phyloP scores from a whole-genome alignment of 2,329 filamentous ascomycete genomes.

The Blastomyces percursus region DNA sequence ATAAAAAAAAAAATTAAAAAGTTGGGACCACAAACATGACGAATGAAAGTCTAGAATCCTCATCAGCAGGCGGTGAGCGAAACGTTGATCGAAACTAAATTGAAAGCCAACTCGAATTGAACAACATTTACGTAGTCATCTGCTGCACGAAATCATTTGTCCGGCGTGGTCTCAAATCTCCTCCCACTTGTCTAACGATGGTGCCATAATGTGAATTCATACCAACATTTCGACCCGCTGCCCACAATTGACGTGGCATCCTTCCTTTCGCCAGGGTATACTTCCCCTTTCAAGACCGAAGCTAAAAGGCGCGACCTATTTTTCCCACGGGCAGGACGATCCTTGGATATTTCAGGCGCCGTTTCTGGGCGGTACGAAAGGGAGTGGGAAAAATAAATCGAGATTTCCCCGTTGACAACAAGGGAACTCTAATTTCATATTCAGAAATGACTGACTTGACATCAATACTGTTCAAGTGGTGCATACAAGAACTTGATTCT shows the following conservation, averaged over 20 bases:
- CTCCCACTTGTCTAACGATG: neutral
- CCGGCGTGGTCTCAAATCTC: neutral
- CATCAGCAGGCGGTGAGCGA: neutral
- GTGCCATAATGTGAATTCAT: neutral
- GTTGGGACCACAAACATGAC: neutral
- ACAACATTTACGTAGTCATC: neutral
- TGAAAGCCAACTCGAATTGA: neutral
- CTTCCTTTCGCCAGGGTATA: neutral
- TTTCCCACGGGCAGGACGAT: neutral
- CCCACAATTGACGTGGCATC: constrained; percentile 4
- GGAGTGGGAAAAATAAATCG: neutral
- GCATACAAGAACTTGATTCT: neutral
- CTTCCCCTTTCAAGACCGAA: neutral
- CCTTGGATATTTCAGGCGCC: neutral
- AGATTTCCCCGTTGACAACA: neutral
- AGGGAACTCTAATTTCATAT: neutral
- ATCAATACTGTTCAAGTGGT: neutral
- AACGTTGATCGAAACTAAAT: neutral
- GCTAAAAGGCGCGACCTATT: neutral
- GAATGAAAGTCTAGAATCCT: neutral
- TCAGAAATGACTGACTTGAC: neutral
- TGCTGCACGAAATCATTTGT: constrained; percentile 1
- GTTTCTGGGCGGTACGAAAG: neutral
- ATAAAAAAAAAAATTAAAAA: neutral
- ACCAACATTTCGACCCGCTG: neutral